Evolutionary conservation across 257 asterid genomes (phyloP).

Genomic region (Orobanche coerulescens): DNA sequence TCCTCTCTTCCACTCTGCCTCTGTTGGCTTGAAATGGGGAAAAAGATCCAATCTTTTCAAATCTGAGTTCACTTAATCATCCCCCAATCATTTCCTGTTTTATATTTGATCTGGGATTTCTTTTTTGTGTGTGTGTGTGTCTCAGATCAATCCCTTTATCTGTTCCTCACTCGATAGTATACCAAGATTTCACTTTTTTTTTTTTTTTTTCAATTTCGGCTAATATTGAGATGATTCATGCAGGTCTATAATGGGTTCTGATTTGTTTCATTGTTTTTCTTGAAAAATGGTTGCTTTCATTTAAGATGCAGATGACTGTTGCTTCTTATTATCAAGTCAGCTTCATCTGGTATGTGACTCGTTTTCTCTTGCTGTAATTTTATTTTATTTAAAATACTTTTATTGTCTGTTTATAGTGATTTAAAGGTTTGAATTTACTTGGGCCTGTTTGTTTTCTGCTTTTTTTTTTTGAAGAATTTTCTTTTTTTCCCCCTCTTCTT

Average conservation of each 20-base stretch:
- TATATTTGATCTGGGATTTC: slow-evolving; percentile 35
- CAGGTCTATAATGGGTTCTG: slow-evolving; percentile 25
- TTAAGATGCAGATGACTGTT: slow-evolving; percentile 36
- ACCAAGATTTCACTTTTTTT: slow-evolving; percentile 28
- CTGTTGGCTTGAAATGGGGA: slow-evolving; percentile 26
- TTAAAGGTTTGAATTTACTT: slow-evolving; percentile 2
- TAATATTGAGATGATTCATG: slow-evolving; percentile 29
- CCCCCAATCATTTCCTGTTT: slow-evolving; percentile 18
- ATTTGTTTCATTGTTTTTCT: slow-evolving; percentile 18
- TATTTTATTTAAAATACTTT: slow-evolving; percentile 17
- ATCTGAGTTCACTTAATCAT: slow-evolving; percentile 32
- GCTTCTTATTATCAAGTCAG: slow-evolving; percentile 30
- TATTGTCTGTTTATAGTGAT: slow-evolving; percentile 13
- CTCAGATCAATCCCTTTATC: slow-evolving; percentile 29
- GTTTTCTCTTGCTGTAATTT: slow-evolving; percentile 2
- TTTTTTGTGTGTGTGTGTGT: slow-evolving; percentile 7
- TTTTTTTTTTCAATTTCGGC: slow-evolving; percentile 15
- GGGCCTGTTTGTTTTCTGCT: slow-evolving; percentile 15
- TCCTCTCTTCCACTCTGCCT: slow-evolving; percentile 28
- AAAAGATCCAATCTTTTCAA: slow-evolving; percentile 21
- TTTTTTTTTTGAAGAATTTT: slow-evolving; percentile 11
- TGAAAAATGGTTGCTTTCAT: slow-evolving; percentile 31
- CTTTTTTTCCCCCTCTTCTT: too few species aligned
- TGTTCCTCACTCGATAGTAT: slow-evolving; percentile 18
- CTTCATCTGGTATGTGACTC: slow-evolving; percentile 46